phyloP scores from a whole-genome alignment of 768 basidiomycete species.

The Brasilioporus rufonigricans region DNA sequence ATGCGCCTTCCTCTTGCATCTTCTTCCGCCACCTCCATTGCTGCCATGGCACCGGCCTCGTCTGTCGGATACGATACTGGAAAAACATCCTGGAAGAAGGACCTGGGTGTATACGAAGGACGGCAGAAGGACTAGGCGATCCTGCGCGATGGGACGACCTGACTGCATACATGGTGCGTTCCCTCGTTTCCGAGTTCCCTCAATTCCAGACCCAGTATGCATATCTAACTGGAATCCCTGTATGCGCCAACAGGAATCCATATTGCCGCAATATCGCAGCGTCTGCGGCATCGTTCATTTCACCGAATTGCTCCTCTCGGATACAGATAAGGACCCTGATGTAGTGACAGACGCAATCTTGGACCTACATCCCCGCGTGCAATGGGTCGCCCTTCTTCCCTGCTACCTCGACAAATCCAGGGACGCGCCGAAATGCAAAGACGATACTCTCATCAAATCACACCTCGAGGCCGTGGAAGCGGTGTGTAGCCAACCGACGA shows the following conservation, averaged over 20 bases:
- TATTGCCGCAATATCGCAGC: constrained; percentile 54
- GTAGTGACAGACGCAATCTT: too few species aligned
- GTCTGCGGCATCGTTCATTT: constrained; percentile 51
- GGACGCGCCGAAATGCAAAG: constrained; percentile 60
- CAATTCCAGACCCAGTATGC: too few species aligned
- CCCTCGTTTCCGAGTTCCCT: not conserved
- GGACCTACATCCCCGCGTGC: constrained; percentile 40
- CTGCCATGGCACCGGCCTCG: too few species aligned
- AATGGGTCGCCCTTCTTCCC: constrained; percentile 54
- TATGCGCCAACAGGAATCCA: constrained; percentile 54
- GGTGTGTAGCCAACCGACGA: not conserved
- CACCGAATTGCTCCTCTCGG: constrained; percentile 34
- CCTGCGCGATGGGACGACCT: constrained; percentile 51
- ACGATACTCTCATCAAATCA: constrained; percentile 62
- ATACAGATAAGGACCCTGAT: not conserved
- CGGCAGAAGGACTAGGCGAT: constrained; percentile 48
- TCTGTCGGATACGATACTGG: constrained; percentile 37
- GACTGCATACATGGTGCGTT: constrained; percentile 63
- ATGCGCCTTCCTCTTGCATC: too few species aligned
- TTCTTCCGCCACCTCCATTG: too few species aligned
- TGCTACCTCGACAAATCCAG: constrained; percentile 63
- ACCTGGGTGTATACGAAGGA: constrained; percentile 61
- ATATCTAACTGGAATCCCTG: too few species aligned
- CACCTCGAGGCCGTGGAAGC: constrained; percentile 49
- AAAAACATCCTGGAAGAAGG: constrained; percentile 29